A percentile compares a stretch with the other conserved stretches of the same genome.
phyloP scores from a whole-genome alignment of 208 protist species.

The Lotmaria passim region DNA sequence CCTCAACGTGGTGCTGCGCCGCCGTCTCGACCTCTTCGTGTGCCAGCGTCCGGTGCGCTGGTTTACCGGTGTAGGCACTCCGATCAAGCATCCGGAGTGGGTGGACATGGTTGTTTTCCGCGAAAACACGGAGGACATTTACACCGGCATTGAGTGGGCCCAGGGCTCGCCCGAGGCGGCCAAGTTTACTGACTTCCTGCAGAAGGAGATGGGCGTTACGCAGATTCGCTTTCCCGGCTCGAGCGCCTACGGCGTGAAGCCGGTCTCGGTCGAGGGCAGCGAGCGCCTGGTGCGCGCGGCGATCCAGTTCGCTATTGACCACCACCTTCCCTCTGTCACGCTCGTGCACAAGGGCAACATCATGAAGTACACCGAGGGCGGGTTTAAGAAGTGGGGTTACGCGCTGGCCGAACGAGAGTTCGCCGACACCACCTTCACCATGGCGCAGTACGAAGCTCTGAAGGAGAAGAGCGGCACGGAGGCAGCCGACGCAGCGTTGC shows the following conservation, averaged over 20 bases:
- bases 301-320: constrained; percentile 48
- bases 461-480: constrained; percentile 41
- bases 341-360: constrained; percentile 71
- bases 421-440: constrained; percentile 32
- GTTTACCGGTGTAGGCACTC: constrained; percentile 49
- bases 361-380: constrained; percentile 66
- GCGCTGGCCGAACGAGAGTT: constrained; percentile 49
- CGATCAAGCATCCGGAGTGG: constrained; percentile 48
- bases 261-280: constrained; percentile 50
- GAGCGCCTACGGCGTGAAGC: constrained; percentile 55
- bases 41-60: constrained; percentile 56
- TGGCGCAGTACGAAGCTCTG: constrained; percentile 45
- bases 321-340: constrained; percentile 51
- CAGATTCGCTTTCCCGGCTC: constrained; percentile 48
- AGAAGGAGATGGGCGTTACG: constrained; percentile 44
- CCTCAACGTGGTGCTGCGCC: constrained; percentile 59
- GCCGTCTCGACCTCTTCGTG: constrained; percentile 52
- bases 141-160: constrained; percentile 57
- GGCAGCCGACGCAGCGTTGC: constrained; percentile 35
- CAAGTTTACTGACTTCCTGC: constrained; percentile 37
- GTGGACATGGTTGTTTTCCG: constrained; percentile 68
- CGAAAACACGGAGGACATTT: constrained; percentile 70
- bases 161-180: constrained; percentile 45
- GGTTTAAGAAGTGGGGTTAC: constrained; percentile 61
- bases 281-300: constrained; percentile 58